phyloP scores from a whole-genome alignment of 345 rosid genomes.

The Adansonia digitata region DNA sequence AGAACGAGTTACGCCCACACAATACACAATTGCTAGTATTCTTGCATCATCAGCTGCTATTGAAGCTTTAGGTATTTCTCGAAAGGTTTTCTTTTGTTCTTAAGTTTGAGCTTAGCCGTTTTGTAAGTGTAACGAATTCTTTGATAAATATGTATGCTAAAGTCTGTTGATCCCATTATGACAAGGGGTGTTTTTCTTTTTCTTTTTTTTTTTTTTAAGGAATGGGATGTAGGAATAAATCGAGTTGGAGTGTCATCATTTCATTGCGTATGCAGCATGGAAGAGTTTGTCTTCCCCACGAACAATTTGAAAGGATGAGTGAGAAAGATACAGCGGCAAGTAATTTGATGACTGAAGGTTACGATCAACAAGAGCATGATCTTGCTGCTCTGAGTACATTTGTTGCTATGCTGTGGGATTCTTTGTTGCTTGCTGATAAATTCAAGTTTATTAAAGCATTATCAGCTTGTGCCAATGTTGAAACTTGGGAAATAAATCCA shows the following conservation, averaged over 20 bases:
- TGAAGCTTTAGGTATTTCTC: constrained; percentile 44
- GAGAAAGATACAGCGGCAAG: constrained; percentile 65
- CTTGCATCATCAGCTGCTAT: constrained; percentile 68
- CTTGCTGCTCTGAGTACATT: constrained; percentile 52
- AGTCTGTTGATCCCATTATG: constrained; percentile 48
- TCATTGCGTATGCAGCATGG: constrained; percentile 59
- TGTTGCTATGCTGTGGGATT: constrained; percentile 49
- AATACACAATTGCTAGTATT: constrained; percentile 63
- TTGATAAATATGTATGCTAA: constrained; percentile 76
- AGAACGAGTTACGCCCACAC: constrained; percentile 50
- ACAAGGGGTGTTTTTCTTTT: constrained; percentile 57
- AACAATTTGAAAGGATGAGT: constrained; percentile 57
- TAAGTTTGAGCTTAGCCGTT: constrained; percentile 52
- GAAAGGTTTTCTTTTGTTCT: constrained; percentile 55
- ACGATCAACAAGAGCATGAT: constrained; percentile 57
- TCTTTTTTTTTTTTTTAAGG: too few relatives aligned
- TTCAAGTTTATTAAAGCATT: constrained; percentile 64
- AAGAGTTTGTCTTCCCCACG: constrained; percentile 44
- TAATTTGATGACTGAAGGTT: constrained; percentile 85
- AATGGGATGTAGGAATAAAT: constrained; percentile 52
- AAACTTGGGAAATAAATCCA: constrained; percentile 67
- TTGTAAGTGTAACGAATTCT: constrained; percentile 59
- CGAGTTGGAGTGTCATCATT: constrained; percentile 75
- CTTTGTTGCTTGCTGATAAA: constrained; percentile 58
- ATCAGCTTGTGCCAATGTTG: constrained; percentile 71